Percentiles rank a stretch among this genome's conserved stretches.
Evolutionary conservation across 768 basidiomycete species (phyloP).

Genomic region (Agrocybe pediades): DNA sequence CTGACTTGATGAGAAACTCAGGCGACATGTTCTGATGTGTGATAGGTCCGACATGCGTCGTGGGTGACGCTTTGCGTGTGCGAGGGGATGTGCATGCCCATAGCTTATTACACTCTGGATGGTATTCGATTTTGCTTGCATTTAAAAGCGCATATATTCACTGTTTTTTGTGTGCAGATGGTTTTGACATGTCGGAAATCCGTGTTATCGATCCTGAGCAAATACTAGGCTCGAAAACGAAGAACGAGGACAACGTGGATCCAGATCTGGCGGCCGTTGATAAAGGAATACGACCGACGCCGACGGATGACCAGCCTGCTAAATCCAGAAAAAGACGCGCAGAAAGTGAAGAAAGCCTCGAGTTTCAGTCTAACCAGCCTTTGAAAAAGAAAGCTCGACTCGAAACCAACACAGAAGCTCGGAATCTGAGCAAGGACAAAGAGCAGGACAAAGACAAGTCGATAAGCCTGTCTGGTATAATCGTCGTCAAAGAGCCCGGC

Average conservation of each 20-base stretch:
- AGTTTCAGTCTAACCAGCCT: neutral
- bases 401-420: neutral
- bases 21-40: neutral
- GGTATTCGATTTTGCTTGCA: slow-evolving; percentile 20
- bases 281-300: too few relatives aligned
- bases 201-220: slow-evolving; percentile 3
- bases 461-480: neutral
- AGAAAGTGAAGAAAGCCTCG: neutral
- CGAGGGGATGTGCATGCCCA: slow-evolving; percentile 37
- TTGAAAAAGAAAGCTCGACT: slow-evolving; percentile 1
- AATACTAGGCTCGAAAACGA: neutral
- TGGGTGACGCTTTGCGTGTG: slow-evolving; percentile 37
- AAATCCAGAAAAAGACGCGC: slow-evolving; percentile 2
- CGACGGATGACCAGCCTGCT: neutral
- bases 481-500: neutral
- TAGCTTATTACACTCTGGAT: slow-evolving; percentile 38
- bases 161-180: slow-evolving; percentile 11
- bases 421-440: neutral
- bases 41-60: slow-evolving; percentile 36
- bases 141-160: slow-evolving; percentile 21
- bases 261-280: too few relatives aligned
- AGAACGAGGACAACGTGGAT: neutral
- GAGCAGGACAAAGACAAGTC: neutral
- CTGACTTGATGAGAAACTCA: too few relatives aligned
- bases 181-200: slow-evolving; percentile 20